Percentiles rank a stretch among this genome's conserved stretches.
Evolutionary conservation across 1,284 basidiomycete genomes (phyloP).

Genomic region (Amylostereum areolatum): DNA sequence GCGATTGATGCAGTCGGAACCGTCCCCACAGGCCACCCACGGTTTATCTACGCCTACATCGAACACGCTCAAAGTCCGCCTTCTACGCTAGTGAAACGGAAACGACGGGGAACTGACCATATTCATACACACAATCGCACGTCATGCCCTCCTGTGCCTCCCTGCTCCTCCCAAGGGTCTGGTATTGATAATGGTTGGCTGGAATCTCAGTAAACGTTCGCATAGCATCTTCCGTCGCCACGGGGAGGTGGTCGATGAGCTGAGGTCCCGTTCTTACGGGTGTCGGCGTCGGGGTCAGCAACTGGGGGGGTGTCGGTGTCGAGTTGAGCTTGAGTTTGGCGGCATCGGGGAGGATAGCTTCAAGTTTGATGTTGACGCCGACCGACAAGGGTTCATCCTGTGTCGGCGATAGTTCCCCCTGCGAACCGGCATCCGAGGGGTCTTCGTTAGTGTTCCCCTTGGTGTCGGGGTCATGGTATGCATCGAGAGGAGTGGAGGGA

Average conservation of each 20-base stretch:
- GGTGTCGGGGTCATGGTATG: too few relatives aligned
- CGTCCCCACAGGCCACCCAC: conserved; percentile 76
- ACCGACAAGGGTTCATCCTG: too few relatives aligned
- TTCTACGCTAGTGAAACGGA: conserved; percentile 14
- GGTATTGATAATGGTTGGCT: conserved; percentile 85
- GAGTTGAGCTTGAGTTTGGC: conserved; percentile 24
- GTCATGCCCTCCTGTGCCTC: conserved; percentile 90
- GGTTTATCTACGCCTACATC: conserved; percentile 48
- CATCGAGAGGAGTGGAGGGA: too few relatives aligned
- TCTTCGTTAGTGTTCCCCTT: neutral
- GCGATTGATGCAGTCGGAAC: conserved; percentile 94
- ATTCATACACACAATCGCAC: conserved; percentile 84
- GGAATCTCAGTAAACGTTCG: conserved; percentile 70
- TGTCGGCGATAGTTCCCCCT: too few relatives aligned
- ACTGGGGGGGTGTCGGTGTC: conserved; percentile 6
- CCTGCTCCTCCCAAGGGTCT: conserved; percentile 79
- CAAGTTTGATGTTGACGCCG: conserved; percentile 1
- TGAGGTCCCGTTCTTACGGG: conserved; percentile 34
- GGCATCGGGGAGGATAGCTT: conserved; percentile 26
- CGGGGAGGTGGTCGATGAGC: conserved; percentile 74
- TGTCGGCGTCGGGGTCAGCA: conserved; percentile 1
- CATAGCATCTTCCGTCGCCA: conserved; percentile 70
- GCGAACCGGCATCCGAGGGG: too few relatives aligned
- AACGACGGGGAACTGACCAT: conserved; percentile 51
- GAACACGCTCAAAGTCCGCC: conserved; percentile 13